Evolutionary conservation across 2,329 filamentous ascomycete genomes (phyloP).

Genomic region (Aspergillus novofumigatus): DNA sequence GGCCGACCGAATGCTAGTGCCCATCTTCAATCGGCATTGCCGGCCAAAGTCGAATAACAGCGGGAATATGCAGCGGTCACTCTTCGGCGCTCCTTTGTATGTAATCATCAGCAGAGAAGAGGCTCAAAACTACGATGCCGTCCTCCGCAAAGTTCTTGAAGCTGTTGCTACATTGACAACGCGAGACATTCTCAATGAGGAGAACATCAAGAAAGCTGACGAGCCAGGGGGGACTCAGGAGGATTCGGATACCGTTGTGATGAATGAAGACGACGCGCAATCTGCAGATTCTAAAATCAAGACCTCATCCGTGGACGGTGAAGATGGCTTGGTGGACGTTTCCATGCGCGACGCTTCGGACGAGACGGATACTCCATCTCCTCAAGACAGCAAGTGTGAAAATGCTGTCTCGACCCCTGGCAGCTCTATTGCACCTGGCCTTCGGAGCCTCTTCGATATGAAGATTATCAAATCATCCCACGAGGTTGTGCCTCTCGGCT

Average conservation of each 20-base stretch:
- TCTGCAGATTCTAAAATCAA: conserved; percentile 67
- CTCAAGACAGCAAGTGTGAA: conserved; percentile 13
- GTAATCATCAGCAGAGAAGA: conserved; percentile 73
- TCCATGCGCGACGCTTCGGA: conserved; percentile 67
- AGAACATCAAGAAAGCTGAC: conserved; percentile 42
- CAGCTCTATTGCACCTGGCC: conserved; percentile 57
- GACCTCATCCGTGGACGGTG: conserved; percentile 75
- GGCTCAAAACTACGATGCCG: conserved; percentile 62
- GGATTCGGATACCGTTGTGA: conserved; percentile 67
- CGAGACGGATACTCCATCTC: conserved; percentile 10
- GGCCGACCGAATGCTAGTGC: conserved; percentile 45
- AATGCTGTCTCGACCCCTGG: conserved; percentile 47
- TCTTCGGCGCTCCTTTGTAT: conserved; percentile 52
- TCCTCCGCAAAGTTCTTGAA: conserved; percentile 74
- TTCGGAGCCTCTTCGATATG: conserved; percentile 73
- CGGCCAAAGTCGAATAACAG: conserved; percentile 20
- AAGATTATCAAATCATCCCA: conserved; percentile 56
- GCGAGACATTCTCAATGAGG: conserved; percentile 57
- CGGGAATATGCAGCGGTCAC: conserved; percentile 22
- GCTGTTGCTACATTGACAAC: conserved; percentile 75
- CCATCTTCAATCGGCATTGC: conserved; percentile 44
- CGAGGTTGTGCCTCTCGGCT: conserved; percentile 65
- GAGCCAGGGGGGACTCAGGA: conserved; percentile 49
- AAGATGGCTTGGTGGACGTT: conserved; percentile 87
- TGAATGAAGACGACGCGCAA: conserved; percentile 58